Base-by-base conservation (phyloP, 805 yeast species). In the Lachancea lanzarotensis region DNA sequence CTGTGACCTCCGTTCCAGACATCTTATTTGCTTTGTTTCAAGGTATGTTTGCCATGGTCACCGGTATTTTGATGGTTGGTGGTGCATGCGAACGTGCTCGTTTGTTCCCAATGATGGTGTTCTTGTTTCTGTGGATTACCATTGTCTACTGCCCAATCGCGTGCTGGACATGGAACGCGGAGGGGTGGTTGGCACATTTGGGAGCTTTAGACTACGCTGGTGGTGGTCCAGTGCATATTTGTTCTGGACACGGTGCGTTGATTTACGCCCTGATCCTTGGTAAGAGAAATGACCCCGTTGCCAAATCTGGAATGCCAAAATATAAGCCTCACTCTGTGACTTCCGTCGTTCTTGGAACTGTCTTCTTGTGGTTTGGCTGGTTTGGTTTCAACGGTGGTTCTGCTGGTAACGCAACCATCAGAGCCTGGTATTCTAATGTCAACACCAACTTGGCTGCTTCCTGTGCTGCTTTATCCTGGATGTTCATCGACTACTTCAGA, bases 381-480 rank as follows among this genome's bases (percentile, higher is more conserved):
- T 89, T 89, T 60, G 97, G 96, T 34, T 93, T 93, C 80, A 93
- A 93, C 76, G 97, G 96, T 68, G 98, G 98, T 58, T 88, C 96
- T 39, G 85, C 97, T 41, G 97, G 96, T 67, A 84, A 88, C 62
- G 86, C 96, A 31, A 70, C 91, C 50, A 81, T 93, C 64, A 83
- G 97, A 70, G 90, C 96, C 46, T 87, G 88, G 84, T 89, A 89
- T 73, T 96, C 97, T 32, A 78, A 84, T 63, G 83, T 84, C 60
- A 89, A 87, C 76, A 91, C 98, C 60, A 88, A 91, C 69, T 65
- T 91, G 56, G 96, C 98, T 42, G 98, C 98, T 49, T 81, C 95
- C 12, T 68, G 79, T 57, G 98, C 96, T 71, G 96, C 95, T 48
- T 75, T 93, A 54, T 76, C 96, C 37, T 93, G 96, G 96, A 81